A percentile compares a stretch with the other conserved stretches of the same genome.
Conservation (phyloP, 805 yeast species). For the Danielia oregonensis region DNA sequence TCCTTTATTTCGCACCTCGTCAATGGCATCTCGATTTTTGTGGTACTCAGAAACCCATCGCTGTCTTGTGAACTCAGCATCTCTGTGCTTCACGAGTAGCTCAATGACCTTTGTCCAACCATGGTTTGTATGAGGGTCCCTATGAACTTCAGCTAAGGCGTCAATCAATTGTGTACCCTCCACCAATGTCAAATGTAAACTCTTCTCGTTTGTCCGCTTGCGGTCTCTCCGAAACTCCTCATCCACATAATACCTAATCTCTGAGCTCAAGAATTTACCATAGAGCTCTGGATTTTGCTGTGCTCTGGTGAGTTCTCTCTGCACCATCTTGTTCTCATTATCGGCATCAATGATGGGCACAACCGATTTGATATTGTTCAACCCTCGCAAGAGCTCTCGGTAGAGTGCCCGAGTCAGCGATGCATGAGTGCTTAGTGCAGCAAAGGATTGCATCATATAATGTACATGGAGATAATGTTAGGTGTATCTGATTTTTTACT, state of each 20-base stretch:
- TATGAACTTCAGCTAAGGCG: slow-evolving; percentile 5
- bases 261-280: slow-evolving; percentile 14
- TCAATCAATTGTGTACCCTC: slow-evolving; percentile 12
- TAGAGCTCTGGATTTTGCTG: slow-evolving; percentile 12
- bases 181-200: slow-evolving; percentile 3
- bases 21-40: slow-evolving; percentile 7
- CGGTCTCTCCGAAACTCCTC: slow-evolving; percentile 14
- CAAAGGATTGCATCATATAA: no score
- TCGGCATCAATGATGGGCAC: slow-evolving; percentile 2
- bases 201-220: slow-evolving; percentile 4
- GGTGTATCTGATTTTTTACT: no score
- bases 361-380: slow-evolving; percentile 2
- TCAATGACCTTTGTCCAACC: slow-evolving; percentile 12
- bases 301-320: slow-evolving; percentile 9
- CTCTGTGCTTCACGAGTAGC: slow-evolving; percentile 14
- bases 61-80: slow-evolving; percentile 7
- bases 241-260: slow-evolving; percentile 13
- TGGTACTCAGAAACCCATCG: slow-evolving; percentile 18
- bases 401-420: slow-evolving; percentile 11
- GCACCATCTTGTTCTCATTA: neutral
- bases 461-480: no score
- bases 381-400: slow-evolving; percentile 12
- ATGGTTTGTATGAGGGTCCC: slow-evolving; percentile 3
- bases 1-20: slow-evolving; percentile 7
- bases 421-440: neutral